These are phyloP conservation scores for Ilyonectria robusta DNA, from an alignment of 2,329 filamentous ascomycete genomes.

Conservation along the genomic window DNA sequence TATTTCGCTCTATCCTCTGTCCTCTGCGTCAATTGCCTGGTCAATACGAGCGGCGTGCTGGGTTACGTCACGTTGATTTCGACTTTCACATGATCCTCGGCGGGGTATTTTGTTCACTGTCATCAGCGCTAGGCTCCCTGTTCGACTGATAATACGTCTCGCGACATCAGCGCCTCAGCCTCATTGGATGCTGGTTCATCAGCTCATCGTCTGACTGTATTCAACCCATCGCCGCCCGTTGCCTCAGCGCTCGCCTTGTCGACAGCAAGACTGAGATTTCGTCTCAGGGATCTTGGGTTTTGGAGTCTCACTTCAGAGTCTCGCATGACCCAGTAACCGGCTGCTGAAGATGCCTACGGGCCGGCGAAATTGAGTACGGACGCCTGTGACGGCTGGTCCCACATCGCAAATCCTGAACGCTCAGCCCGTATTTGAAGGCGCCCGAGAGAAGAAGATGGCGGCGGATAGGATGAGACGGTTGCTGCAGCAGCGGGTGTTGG, in stretches of 20 bases:
- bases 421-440: neutral
- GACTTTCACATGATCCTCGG: slow-evolving; percentile 20
- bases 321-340: neutral
- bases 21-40: neutral
- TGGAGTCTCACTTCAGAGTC: neutral
- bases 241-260: slow-evolving; percentile 4
- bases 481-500: slow-evolving; percentile 15
- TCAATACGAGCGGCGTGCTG: neutral
- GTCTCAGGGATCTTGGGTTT: neutral
- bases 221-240: neutral
- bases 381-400: slow-evolving; percentile 4
- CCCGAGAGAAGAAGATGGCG: slow-evolving; percentile 1
- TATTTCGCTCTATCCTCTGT: neutral
- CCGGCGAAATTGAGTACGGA: slow-evolving; percentile 8
- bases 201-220: slow-evolving; percentile 24
- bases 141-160: neutral
- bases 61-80: slow-evolving; percentile 1
- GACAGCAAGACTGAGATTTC: neutral
- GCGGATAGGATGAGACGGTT: slow-evolving; percentile 15
- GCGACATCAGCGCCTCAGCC: slow-evolving; percentile 14
- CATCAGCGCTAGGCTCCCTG: slow-evolving; percentile 25
- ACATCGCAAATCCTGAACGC: neutral
- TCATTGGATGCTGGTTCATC: slow-evolving; percentile 15
- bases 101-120: slow-evolving; percentile 11
- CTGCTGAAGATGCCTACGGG: slow-evolving; percentile 17